A percentile compares a stretch with the other conserved stretches of the same genome.
phyloP scores from a whole-genome alignment of 108 stramenopile species.

The Cyclotella distinguenda region DNA sequence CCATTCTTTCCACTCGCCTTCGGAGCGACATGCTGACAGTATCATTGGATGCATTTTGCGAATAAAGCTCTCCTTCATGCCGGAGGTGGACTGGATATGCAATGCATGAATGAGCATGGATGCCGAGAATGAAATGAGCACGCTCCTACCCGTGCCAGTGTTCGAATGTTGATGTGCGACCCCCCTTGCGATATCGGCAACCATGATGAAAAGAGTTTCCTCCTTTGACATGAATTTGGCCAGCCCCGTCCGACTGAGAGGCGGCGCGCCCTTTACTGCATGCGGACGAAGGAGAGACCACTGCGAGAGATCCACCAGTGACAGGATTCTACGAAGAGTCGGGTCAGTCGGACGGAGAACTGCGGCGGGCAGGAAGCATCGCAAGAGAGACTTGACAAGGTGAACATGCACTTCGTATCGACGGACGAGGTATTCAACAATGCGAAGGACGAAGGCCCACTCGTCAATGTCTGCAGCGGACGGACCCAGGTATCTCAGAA shows the following conservation, averaged over 20 bases:
- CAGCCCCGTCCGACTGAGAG: constrained; percentile 42
- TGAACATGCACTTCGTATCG: constrained; percentile 62
- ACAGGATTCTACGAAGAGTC: constrained; percentile 54
- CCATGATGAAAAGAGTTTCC: constrained; percentile 30
- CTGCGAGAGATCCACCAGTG: constrained; percentile 19
- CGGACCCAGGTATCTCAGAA: no score
- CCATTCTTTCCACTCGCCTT: constrained; percentile 44
- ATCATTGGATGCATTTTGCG: constrained; percentile 44
- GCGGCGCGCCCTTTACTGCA: constrained; percentile 40
- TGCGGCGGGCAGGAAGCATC: constrained; percentile 30
- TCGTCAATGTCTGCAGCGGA: background rate
- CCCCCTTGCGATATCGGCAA: constrained; percentile 29
- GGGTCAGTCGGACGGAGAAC: constrained; percentile 50
- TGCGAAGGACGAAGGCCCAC: constrained; percentile 44
- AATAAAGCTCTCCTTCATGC: constrained; percentile 49
- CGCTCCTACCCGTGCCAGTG: constrained; percentile 30
- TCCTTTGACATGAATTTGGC: constrained; percentile 57
- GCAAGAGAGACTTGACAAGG: constrained; percentile 55
- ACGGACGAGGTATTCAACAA: constrained; percentile 76
- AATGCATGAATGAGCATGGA: constrained; percentile 70
- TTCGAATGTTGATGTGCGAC: background rate
- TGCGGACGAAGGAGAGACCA: constrained; percentile 69
- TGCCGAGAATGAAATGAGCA: constrained; percentile 60
- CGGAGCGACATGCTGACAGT: constrained; percentile 40
- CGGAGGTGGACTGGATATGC: constrained; percentile 35